Conservation (phyloP, 352 stramenopile genomes). For the Aphanomyces stellatus region DNA sequence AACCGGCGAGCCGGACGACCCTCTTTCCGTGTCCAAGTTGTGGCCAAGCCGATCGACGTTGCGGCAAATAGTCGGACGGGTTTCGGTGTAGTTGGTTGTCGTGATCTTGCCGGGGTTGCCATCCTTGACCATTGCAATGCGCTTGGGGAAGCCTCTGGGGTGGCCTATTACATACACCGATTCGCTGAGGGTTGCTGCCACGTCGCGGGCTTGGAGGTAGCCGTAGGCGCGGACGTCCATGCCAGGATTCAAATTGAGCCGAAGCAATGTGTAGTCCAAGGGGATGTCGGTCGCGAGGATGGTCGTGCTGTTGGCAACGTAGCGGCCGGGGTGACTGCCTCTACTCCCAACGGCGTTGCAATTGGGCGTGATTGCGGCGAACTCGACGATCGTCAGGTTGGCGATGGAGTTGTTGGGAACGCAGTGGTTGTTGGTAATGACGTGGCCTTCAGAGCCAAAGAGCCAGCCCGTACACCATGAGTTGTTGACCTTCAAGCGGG, state of each 20-base stretch:
- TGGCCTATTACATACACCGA: not conserved
- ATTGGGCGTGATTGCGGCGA: not conserved
- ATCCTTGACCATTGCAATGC: not conserved
- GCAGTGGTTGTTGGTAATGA: conserved; percentile 63
- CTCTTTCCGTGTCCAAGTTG: conserved; percentile 11
- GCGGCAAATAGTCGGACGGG: not conserved
- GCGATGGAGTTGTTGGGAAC: conserved; percentile 31
- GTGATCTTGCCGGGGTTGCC: not conserved
- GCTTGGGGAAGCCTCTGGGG: not conserved
- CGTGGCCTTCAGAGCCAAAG: conserved; percentile 43
- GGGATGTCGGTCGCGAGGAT: not conserved
- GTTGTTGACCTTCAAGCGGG: conserved; percentile 27
- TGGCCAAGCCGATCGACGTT: conserved; percentile 1
- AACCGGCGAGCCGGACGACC: conserved; percentile 41
- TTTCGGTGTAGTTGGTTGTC: not conserved
- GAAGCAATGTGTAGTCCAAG: not conserved
- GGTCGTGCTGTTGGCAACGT: not conserved
- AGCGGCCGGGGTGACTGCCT: not conserved
- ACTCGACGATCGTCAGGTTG: conserved; percentile 27
- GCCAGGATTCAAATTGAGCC: not conserved
- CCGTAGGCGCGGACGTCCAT: not conserved
- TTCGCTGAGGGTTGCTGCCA: not conserved
- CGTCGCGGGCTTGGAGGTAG: not conserved
- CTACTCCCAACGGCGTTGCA: not conserved
- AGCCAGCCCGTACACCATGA: conserved; percentile 33